Percentiles rank a stretch among this genome's conserved stretches.
Evolutionary conservation across 1,284 basidiomycete species (phyloP).

Genomic region (Ganoderma leucocontextum): DNA sequence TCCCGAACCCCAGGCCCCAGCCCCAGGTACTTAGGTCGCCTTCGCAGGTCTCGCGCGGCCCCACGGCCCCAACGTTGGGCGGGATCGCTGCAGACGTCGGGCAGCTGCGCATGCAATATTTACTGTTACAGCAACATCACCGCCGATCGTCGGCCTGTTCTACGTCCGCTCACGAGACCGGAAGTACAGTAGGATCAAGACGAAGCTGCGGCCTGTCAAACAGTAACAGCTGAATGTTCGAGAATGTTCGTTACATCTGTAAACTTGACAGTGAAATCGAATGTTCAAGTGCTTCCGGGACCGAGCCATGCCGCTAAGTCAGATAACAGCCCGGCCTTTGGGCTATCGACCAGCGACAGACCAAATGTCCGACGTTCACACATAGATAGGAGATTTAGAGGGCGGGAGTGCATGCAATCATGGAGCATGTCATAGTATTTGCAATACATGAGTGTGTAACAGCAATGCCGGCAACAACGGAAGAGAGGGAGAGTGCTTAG

Average conservation of each 20-base stretch:
- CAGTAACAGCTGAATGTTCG: background rate
- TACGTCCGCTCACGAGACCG: background rate
- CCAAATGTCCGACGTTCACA: conserved; percentile 9
- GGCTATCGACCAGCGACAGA: background rate
- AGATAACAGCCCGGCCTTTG: conserved; percentile 4
- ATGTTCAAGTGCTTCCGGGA: background rate
- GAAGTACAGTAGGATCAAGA: background rate
- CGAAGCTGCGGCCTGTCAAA: background rate
- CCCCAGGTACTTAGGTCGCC: background rate
- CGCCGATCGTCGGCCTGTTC: background rate
- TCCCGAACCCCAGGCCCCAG: conserved; percentile 6
- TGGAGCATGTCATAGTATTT: conserved; percentile 55
- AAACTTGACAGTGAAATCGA: background rate
- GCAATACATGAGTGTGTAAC: conserved; percentile 50
- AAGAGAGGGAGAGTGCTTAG: conserved; percentile 42
- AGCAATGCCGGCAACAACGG: conserved; percentile 45
- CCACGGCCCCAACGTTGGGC: background rate
- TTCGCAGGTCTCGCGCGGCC: background rate
- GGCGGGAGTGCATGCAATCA: conserved; percentile 31
- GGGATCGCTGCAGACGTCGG: background rate
- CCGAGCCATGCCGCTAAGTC: background rate
- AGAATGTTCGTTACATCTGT: background rate
- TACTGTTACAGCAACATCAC: background rate
- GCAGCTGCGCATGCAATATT: background rate
- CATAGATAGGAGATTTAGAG: conserved; percentile 25